Evolutionary conservation across 768 basidiomycete species (phyloP), one percentile per base, ranked within the genome.

Genomic region (Russula brevipes): DNA sequence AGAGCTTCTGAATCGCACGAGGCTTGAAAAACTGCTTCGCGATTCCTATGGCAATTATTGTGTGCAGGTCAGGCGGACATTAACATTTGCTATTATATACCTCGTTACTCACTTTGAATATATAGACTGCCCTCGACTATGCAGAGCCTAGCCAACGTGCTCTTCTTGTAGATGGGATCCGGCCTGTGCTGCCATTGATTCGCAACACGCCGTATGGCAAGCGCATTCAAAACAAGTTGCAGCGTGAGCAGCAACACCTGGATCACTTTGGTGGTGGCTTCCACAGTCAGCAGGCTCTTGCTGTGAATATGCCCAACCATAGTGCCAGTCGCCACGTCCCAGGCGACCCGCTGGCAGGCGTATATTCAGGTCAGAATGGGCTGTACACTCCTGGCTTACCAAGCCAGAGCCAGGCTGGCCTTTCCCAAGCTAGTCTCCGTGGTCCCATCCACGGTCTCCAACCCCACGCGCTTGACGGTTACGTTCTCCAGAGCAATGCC

Each of bases 121-220:
- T 97, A 45, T 74, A 98, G 89, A 99, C 97, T 61, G 95, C 96
- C 44, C 78, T 98, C 57, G 97, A 99, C 74, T 99, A 98, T 68
- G 94, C 97, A 41, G 97, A 98, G 70, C 89, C 94, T n/a, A 80
- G 75, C 24, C 97, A 99, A 74, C 88, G 97, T 63, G 85, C 88
- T 5, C 81, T 94, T 66, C 86, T 99, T 31, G 93, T 99, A 19
- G 96, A 98, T 72, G 93, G 92, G 69, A 99, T 99, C 73, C 89
- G 97, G 54, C 97, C 97, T n/a, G 94, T 98, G 64, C 82, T 99
- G 31, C 97, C 97, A 2, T 82, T 98, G 70, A 99, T 99, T 72
- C 90, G 97, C 71, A 99, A 99, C 77, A 99, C 97, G 10, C 97
- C 97, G 7, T 99, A 99, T 70, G 97, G 97, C 69, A 99, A 99